phyloP scores from a whole-genome alignment of 805 yeast species.

The Saturnispora quitensis region DNA sequence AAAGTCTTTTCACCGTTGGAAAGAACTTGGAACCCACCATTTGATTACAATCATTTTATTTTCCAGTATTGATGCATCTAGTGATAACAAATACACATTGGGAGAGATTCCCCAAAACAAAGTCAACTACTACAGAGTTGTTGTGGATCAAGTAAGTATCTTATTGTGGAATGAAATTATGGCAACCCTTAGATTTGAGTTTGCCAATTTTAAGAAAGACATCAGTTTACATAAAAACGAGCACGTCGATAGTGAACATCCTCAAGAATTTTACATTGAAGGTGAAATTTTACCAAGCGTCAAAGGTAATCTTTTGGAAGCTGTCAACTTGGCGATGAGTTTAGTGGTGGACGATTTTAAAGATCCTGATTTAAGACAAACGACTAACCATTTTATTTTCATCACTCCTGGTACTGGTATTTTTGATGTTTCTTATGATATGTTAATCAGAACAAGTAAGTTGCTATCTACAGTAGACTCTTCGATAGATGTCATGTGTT shows the following conservation, averaged over 20 bases:
- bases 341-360: constrained; percentile 67
- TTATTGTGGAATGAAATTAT: constrained; percentile 86
- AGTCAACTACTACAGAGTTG: constrained; percentile 81
- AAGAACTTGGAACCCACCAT: constrained; percentile 80
- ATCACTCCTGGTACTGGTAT: constrained; percentile 91
- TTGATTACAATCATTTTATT: constrained; percentile 82
- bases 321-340: constrained; percentile 75
- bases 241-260: constrained; percentile 27
- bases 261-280: constrained; percentile 33
- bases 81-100: constrained; percentile 37
- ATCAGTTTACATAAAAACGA: constrained; percentile 41
- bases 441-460: constrained; percentile 65
- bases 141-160: constrained; percentile 88
- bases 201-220: constrained; percentile 71
- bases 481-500: constrained; percentile 80
- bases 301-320: constrained; percentile 83
- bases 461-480: constrained; percentile 70
- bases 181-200: constrained; percentile 78
- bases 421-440: constrained; percentile 80
- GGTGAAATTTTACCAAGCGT: constrained; percentile 76
- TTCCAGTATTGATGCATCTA: constrained; percentile 62
- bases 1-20: constrained; percentile 79
- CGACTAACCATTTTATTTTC: constrained; percentile 82
- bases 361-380: constrained; percentile 80
- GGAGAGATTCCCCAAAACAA: constrained; percentile 66